A percentile compares a stretch with the other conserved stretches of the same genome.
These are phyloP conservation scores for Boletus huronensis DNA, from an alignment of 768 basidiomycete species.

Conservation along the genomic window DNA sequence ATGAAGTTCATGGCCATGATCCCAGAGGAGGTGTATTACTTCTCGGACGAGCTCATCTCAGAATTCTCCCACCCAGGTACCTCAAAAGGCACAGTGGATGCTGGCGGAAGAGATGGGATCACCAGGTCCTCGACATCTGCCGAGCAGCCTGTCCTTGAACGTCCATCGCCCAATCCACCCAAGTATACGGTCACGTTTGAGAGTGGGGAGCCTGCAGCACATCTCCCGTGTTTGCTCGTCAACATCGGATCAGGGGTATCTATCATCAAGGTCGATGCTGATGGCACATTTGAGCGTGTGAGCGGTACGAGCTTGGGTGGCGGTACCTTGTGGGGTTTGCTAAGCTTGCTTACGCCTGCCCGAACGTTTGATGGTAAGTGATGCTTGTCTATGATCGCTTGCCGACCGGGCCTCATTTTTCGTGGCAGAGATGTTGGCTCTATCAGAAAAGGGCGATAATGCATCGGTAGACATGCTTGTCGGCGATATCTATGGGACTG, in stretches of 20 bases:
- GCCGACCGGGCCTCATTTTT: slow-evolving; percentile 2
- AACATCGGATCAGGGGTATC: slow-evolving; percentile 99
- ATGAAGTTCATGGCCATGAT: slow-evolving; percentile 94
- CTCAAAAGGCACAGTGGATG: slow-evolving; percentile 3
- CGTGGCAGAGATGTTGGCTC: slow-evolving; percentile 83
- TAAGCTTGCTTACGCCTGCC: slow-evolving; percentile 93
- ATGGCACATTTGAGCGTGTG: slow-evolving; percentile 93
- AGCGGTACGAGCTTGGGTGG: slow-evolving; percentile 97
- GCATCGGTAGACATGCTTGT: slow-evolving; percentile 96
- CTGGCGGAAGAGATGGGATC: slow-evolving; percentile 3
- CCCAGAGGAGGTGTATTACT: slow-evolving; percentile 97
- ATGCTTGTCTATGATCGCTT: not conserved
- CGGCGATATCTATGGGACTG: slow-evolving; percentile 98
- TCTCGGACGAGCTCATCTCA: slow-evolving; percentile 95
- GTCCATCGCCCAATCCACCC: slow-evolving; percentile 90
- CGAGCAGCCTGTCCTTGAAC: slow-evolving; percentile 46
- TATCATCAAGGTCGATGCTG: slow-evolving; percentile 94
- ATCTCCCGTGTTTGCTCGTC: slow-evolving; percentile 92
- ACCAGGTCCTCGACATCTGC: slow-evolving; percentile 9
- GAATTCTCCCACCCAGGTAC: slow-evolving; percentile 41
- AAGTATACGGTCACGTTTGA: slow-evolving; percentile 87
- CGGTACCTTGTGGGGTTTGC: slow-evolving; percentile 93
- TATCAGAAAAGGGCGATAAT: slow-evolving; percentile 94
- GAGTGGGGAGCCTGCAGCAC: slow-evolving; percentile 69
- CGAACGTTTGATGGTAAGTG: slow-evolving; percentile 90